phyloP scores from a whole-genome alignment of 805 yeast species.

The Isabelozyma pseudorhagii region DNA sequence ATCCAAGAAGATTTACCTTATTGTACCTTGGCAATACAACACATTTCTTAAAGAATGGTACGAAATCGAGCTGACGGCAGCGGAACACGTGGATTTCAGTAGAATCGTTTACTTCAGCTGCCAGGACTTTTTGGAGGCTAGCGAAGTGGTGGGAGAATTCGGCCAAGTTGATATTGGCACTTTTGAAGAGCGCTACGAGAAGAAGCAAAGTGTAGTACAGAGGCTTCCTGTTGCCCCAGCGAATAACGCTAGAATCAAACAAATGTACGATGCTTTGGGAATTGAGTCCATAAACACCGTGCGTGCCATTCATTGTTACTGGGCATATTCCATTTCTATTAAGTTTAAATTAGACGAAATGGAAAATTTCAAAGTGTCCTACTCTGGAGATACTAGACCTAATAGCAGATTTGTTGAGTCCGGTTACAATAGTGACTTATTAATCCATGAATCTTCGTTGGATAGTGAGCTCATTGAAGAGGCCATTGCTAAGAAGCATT shows the following conservation, averaged over 20 bases:
- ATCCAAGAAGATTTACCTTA: conserved; percentile 45
- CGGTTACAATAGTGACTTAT: conserved; percentile 65
- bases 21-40: conserved; percentile 74
- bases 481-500: conserved; percentile 78
- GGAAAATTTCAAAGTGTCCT: conserved; percentile 64
- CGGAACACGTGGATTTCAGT: conserved; percentile 26
- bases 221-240: conserved; percentile 23
- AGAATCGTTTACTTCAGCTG: conserved; percentile 55
- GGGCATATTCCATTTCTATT: conserved; percentile 66
- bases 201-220: conserved; percentile 13
- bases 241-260: conserved; percentile 21
- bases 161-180: conserved; percentile 22
- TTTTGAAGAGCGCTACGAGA: conserved; percentile 31
- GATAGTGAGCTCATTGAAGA: conserved; percentile 76
- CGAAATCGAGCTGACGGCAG: conserved; percentile 36
- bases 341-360: conserved; percentile 44
- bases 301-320: conserved; percentile 79
- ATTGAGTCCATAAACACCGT: conserved; percentile 53
- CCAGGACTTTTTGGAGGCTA: conserved; percentile 48
- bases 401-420: conserved; percentile 58
- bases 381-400: conserved; percentile 96
- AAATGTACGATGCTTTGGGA: conserved; percentile 40
- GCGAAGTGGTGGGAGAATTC: conserved; percentile 28
- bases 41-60: conserved; percentile 71
- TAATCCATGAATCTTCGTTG: conserved; percentile 92